Conservation (phyloP, 1,284 basidiomycete genomes). For the Golubevia sp. region DNA sequence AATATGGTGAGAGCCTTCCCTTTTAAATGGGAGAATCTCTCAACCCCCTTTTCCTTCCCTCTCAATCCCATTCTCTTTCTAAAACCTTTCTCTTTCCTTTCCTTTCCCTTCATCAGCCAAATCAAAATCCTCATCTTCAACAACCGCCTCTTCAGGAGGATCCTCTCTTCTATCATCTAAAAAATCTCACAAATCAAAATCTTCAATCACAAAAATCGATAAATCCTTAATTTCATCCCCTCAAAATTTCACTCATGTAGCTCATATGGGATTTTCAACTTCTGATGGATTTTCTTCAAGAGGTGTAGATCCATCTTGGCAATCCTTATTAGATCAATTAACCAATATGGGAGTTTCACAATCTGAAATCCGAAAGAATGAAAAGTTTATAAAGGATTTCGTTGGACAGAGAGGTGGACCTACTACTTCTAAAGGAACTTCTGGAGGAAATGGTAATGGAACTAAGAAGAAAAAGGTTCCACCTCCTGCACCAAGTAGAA, state of each 20-base stretch:
- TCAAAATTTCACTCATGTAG: conserved; percentile 79
- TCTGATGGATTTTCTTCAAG: conserved; percentile 83
- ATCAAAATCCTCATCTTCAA: conserved; percentile 33
- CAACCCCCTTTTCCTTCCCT: background rate
- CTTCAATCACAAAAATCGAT: conserved; percentile 69
- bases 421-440: too few species aligned
- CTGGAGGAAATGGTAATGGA: conserved; percentile 43
- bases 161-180: conserved; percentile 71
- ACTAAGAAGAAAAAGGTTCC: conserved; percentile 67
- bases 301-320: conserved; percentile 93
- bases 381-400: conserved; percentile 87
- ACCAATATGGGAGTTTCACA: conserved; percentile 68
- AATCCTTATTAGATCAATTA: conserved; percentile 75
- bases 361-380: conserved; percentile 72
- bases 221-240: conserved; percentile 90
- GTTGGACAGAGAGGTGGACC: conserved; percentile 70
- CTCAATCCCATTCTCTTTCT: background rate
- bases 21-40: background rate
- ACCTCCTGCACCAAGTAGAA: conserved; percentile 64
- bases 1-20: conserved; percentile 67
- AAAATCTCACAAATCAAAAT: conserved; percentile 65
- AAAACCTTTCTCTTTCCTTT: background rate
- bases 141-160: conserved; percentile 63
- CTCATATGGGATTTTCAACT: conserved; percentile 91
- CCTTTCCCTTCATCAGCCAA: conserved; percentile 19